Base-by-base conservation (phyloP, 1,284 basidiomycete genomes). In the Volvariella volvacea region DNA sequence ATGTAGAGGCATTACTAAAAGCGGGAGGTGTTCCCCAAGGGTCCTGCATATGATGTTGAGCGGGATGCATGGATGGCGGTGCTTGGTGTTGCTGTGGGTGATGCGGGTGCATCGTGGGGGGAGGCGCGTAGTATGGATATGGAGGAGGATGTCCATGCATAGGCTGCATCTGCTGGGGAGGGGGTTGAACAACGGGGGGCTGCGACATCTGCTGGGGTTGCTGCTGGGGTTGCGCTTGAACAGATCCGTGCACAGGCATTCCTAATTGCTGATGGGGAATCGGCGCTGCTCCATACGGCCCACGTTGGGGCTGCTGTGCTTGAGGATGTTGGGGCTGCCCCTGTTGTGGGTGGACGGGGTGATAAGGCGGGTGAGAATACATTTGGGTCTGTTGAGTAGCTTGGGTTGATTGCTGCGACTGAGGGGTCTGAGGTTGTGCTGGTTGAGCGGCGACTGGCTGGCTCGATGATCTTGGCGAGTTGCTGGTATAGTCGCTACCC, bases 181-280 rank as follows among this genome's bases (percentile, higher is more conserved):
- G 55, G 8, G 53, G 55, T 3, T 52, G 55, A n/a, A n/a, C n/a
- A n/a, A n/a, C n/a, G n/a, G 52, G 52, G 10, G 46, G 50, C 7
- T 51, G 34, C 4, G 14, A n/a, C 34, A 20, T 20, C 19, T 36
- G 34, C 34, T 36, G 34, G 15, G 34, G n/a, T 36, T 36, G 34
- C 15, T 36, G 34, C 14, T 36, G 34, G 15, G 34, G 34, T 36
- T 36, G 34, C 6, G 34, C 15, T 31, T 31, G 30, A 36, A 15
- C 7, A 20, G 6, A n/a, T 6, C 14, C 34, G 6, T 20, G 34
- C 4, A 36, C n/a, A 6, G 6, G 34, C n/a, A 36, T 16, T 20
- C 25, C 25, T 28, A 28, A 12, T 28, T 28, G 25, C 12, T 28
- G 25, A 28, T 28, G 25, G 12, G 25, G 25, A 12, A 12, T 12